A percentile compares a stretch with the other conserved stretches of the same genome.
phyloP scores from a whole-genome alignment of 495 filamentous ascomycete species.

The Tuber calosporum region DNA sequence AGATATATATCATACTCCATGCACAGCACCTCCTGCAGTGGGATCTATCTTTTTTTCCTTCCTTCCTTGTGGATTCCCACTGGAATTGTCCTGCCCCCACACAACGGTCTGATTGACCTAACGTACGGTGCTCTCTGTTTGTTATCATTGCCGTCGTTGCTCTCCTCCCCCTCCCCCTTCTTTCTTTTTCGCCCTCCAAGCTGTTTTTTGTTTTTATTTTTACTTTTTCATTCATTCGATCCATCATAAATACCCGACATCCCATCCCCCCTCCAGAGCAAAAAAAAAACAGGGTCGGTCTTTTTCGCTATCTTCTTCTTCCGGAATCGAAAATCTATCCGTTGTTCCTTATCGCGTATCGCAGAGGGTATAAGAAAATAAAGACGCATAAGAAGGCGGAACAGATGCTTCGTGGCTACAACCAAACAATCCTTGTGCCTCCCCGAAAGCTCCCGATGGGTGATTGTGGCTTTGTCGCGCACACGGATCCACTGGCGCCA shows the following conservation, averaged over 20 bases:
- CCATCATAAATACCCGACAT: conserved; percentile 1
- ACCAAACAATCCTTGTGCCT: conserved; percentile 18
- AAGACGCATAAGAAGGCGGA: background rate
- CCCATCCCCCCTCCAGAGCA: background rate
- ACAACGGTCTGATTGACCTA: background rate
- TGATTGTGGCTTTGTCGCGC: conserved; percentile 28
- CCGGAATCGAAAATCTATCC: background rate
- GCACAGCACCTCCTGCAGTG: background rate
- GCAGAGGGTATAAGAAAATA: background rate
- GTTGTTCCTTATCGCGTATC: conserved; percentile 1
- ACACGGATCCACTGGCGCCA: conserved; percentile 19
- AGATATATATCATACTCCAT: background rate
- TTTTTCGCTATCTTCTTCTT: background rate
- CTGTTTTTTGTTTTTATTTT: background rate
- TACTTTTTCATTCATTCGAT: background rate
- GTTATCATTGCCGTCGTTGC: background rate
- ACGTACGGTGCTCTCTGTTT: background rate
- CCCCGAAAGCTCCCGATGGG: conserved; percentile 31
- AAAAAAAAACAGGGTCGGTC: background rate
- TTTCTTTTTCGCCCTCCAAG: background rate
- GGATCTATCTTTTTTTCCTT: background rate
- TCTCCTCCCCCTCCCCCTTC: background rate
- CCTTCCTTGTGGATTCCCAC: background rate
- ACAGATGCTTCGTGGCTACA: conserved; percentile 26
- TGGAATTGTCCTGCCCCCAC: background rate